Evolutionary conservation across 192 early-diverging fungal genomes (phyloP).

Genomic region (Coemansia reversa): DNA sequence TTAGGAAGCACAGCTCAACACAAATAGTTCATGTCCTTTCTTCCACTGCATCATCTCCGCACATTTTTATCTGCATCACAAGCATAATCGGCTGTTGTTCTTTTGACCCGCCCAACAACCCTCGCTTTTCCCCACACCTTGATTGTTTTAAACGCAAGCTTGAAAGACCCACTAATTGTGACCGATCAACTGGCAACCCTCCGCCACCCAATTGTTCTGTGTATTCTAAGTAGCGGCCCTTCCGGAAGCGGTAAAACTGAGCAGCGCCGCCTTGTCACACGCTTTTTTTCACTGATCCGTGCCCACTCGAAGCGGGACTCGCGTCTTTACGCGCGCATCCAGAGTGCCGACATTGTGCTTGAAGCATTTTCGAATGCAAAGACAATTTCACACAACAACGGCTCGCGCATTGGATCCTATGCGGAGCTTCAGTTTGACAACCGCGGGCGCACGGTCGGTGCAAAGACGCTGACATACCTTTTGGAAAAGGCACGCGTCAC

Average conservation of each 20-base stretch:
- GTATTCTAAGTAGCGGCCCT: conserved; percentile 67
- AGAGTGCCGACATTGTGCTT: conserved; percentile 69
- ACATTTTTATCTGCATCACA: too few species aligned
- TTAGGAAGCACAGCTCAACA: too few species aligned
- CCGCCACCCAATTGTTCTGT: conserved; percentile 6
- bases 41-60: too few species aligned
- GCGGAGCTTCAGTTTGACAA: conserved; percentile 88
- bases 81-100: too few species aligned
- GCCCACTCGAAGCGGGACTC: conserved; percentile 71
- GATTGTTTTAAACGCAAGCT: too few species aligned
- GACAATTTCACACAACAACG: conserved; percentile 71
- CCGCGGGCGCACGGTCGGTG: conserved; percentile 81
- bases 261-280: conserved; percentile 60
- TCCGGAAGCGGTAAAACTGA: conserved; percentile 87
- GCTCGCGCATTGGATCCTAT: conserved; percentile 81
- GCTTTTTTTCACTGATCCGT: conserved; percentile 66
- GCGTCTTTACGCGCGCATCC: conserved; percentile 64
- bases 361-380: conserved; percentile 88
- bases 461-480: conserved; percentile 81
- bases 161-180: too few species aligned
- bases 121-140: too few species aligned
- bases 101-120: too few species aligned
- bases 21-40: too few species aligned
- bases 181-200: too few species aligned
- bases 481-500: conserved; percentile 86